These are phyloP conservation scores for Cryphonectria nitschkei DNA, from an alignment of 2,329 filamentous ascomycete species.

Conservation along the genomic window DNA sequence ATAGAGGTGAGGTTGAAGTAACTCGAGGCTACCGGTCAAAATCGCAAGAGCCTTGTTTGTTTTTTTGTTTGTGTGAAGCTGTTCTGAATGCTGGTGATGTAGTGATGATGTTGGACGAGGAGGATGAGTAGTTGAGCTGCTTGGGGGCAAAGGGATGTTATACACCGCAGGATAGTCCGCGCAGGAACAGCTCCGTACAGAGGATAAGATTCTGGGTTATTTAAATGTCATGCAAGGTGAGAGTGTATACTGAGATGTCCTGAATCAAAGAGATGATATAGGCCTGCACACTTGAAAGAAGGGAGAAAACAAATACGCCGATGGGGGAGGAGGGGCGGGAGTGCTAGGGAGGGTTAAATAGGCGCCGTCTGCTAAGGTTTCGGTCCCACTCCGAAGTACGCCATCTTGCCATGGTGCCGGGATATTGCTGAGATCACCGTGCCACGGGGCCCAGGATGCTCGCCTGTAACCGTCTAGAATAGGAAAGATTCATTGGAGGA, in stretches of 20 bases:
- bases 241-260: slow-evolving; percentile 1
- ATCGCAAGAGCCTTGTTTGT: slow-evolving; percentile 1
- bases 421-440: not conserved
- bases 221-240: not conserved
- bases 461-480: slow-evolving; percentile 19
- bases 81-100: not conserved
- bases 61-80: not conserved
- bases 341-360: slow-evolving; percentile 27
- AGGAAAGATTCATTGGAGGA: slow-evolving; percentile 19
- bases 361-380: not conserved
- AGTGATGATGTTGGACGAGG: no score
- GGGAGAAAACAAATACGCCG: not conserved
- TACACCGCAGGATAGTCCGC: not conserved
- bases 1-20: slow-evolving; percentile 22
- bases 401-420: not conserved
- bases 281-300: not conserved
- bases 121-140: not conserved
- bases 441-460: slow-evolving; percentile 20
- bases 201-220: not conserved
- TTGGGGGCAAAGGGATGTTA: not conserved
- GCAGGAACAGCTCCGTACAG: not conserved
- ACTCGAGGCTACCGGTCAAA: slow-evolving; percentile 18
- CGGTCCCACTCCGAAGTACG: slow-evolving; percentile 1
- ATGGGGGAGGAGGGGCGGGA: not conserved
- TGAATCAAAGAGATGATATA: not conserved